A percentile compares a stretch with the other conserved stretches of the same genome.
phyloP scores from a whole-genome alignment of 1,139 yeast genomes.

The Zygoascus hellenicus region DNA sequence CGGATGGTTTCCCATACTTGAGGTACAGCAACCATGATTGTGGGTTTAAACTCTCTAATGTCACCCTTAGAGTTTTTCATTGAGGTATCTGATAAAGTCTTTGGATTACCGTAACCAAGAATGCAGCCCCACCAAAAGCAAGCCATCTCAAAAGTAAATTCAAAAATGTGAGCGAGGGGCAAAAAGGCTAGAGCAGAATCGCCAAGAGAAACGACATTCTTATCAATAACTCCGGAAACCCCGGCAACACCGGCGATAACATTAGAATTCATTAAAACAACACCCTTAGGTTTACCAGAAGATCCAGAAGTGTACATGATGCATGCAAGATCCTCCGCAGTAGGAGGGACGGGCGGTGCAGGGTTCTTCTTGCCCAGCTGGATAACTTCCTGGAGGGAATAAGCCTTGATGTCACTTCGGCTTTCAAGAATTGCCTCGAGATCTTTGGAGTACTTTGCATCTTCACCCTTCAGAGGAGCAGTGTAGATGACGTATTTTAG shows the following conservation, averaged over 20 bases:
- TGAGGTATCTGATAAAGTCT: constrained; percentile 79
- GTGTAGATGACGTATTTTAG: constrained; percentile 74
- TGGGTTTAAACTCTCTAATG: constrained; percentile 79
- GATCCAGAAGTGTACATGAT: constrained; percentile 99
- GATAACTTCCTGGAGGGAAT: constrained; percentile 60
- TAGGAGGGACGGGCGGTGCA: constrained; percentile 45
- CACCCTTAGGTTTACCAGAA: constrained; percentile 98
- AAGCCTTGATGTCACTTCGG: constrained; percentile 72
- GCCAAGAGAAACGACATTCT: constrained; percentile 43
- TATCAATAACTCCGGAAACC: constrained; percentile 57
- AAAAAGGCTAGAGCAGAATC: constrained; percentile 82
- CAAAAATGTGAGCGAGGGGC: constrained; percentile 96
- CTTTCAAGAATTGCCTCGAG: constrained; percentile 50
- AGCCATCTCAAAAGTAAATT: constrained; percentile 77
- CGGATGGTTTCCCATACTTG: constrained; percentile 97
- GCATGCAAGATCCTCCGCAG: constrained; percentile 73
- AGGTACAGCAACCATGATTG: constrained; percentile 97
- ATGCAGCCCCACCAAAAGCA: constrained; percentile 85
- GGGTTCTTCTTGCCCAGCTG: constrained; percentile 53
- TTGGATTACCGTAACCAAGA: constrained; percentile 88
- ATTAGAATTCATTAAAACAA: constrained; percentile 71
- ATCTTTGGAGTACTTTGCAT: constrained; percentile 60
- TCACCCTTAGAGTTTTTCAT: constrained; percentile 85
- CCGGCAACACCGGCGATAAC: constrained; percentile 84
- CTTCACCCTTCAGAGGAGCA: constrained; percentile 53